Evolutionary conservation across 345 rosid genomes (phyloP).

Genomic region (Chamaenerion angustifolium): DNA sequence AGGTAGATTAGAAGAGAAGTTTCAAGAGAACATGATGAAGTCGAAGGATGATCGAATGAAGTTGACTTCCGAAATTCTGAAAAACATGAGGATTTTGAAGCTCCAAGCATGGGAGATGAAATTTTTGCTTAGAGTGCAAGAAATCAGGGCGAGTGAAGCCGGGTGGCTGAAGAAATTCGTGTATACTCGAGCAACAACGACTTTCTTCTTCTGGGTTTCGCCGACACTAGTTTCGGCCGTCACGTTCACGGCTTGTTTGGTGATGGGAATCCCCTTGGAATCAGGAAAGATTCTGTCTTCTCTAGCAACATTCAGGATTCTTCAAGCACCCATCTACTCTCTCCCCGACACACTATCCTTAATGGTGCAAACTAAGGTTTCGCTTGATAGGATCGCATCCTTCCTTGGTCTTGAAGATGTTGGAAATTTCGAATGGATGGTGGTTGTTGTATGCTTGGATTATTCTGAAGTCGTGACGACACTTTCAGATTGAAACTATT

Average conservation of each 20-base stretch:
- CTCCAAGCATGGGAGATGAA: constrained; percentile 73
- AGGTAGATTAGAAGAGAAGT: constrained; percentile 30
- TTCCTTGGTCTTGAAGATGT: constrained; percentile 44
- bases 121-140: constrained; percentile 27
- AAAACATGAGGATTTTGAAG: constrained; percentile 67
- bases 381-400: constrained; percentile 40
- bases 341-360: constrained; percentile 48
- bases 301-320: constrained; percentile 46
- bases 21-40: constrained; percentile 37
- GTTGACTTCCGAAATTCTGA: constrained; percentile 48
- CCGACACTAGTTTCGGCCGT: constrained; percentile 37
- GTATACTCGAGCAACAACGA: constrained; percentile 16
- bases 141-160: constrained; percentile 25
- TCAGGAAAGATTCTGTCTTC: constrained; percentile 49
- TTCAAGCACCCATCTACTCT: constrained; percentile 30
- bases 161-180: constrained; percentile 36
- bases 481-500: too few relatives aligned
- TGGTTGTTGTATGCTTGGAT: too few relatives aligned
- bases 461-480: too few relatives aligned
- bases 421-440: too few relatives aligned
- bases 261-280: constrained; percentile 31
- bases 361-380: constrained; percentile 45
- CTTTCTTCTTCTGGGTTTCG: constrained; percentile 31
- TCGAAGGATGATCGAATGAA: constrained; percentile 48
- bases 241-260: constrained; percentile 36